Base-by-base conservation (phyloP, 75 land plant genomes). In the Ceratopteris richardii region DNA sequence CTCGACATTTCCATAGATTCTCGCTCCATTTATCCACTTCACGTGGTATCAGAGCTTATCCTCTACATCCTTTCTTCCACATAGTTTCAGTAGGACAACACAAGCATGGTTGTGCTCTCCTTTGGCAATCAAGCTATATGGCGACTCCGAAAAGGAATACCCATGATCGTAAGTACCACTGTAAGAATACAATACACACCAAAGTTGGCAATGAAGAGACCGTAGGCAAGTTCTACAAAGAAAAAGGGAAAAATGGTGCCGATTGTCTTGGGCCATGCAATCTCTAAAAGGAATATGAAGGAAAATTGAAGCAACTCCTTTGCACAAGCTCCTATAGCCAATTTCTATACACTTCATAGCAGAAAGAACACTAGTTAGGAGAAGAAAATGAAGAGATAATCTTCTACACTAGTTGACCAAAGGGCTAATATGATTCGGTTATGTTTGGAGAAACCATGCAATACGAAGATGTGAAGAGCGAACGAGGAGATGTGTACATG, bases 251-350 rank as follows among this genome's bases (percentile, higher is more conserved):
- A 77, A 40, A 69, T 10, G 2, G 31, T 57, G 19, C 72, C 72
- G 1, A 58, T 20, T n/a, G n/a, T n/a, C n/a, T 27, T 29, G 1
- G 64, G 41, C 1, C 64, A 64, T 0, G 70, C 70, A 33, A 67
- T 67, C 51, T 67, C 72, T 9, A 67, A 62, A 18, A 80, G 22
- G 84, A 56, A 60, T 83, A 83, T 18, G 87, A 75, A 41, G 87
- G 87, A 54, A 83, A 74, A 54, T 77, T 83, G 85, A 83, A 83
- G 80, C 87, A 83, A 80, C 87, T 83, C 77, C 87, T 73, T 69
- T 83, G 87, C 63, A 85, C 87, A 53, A 83, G 77, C 74, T 83
- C 87, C 65, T 83, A 85, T 52, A 83, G 82, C 84, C 81, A 85
- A 67, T 83, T 83, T 71, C 81, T 83, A 69, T 80, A 83, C 87